Percentiles rank a stretch among this genome's conserved stretches.
Conservation (phyloP, 2,329 filamentous ascomycete genomes). For the Paecilomyces sp. region DNA sequence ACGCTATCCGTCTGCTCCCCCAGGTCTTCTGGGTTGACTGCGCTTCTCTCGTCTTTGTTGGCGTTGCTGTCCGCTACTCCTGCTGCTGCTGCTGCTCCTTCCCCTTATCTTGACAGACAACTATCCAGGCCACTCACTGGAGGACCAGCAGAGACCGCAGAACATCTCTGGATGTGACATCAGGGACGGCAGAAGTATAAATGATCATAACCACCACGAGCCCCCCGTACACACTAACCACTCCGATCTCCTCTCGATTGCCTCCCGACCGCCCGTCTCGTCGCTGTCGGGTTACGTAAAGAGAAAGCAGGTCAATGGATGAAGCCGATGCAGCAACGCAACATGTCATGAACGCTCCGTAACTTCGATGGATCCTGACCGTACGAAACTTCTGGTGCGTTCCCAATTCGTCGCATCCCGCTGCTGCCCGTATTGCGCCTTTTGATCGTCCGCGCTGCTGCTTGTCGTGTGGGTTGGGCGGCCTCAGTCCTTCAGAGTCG, state of each 20-base stretch:
- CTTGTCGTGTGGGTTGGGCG: not conserved
- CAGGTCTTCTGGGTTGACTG: not conserved
- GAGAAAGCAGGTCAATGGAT: conserved; percentile 17
- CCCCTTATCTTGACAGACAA: no score
- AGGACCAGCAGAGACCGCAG: no score
- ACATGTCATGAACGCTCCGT: conserved; percentile 1
- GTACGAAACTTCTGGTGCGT: conserved; percentile 9
- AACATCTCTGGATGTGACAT: no score
- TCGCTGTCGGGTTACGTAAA: conserved; percentile 35
- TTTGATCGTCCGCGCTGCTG: not conserved
- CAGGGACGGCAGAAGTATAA: not conserved
- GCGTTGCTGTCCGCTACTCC: not conserved
- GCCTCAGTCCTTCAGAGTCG: not conserved
- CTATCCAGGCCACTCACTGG: no score
- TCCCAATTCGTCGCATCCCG: not conserved
- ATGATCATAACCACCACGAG: not conserved
- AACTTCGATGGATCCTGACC: conserved; percentile 2
- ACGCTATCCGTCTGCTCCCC: not conserved
- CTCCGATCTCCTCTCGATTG: not conserved
- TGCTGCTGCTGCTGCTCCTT: not conserved
- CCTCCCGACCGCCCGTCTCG: conserved; percentile 14
- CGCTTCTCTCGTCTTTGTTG: not conserved
- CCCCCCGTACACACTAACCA: no score
- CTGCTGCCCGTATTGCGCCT: not conserved
- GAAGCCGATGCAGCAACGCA: not conserved